Conservation (phyloP, 2,329 filamentous ascomycete species). For the Teratosphaeria destructans region DNA sequence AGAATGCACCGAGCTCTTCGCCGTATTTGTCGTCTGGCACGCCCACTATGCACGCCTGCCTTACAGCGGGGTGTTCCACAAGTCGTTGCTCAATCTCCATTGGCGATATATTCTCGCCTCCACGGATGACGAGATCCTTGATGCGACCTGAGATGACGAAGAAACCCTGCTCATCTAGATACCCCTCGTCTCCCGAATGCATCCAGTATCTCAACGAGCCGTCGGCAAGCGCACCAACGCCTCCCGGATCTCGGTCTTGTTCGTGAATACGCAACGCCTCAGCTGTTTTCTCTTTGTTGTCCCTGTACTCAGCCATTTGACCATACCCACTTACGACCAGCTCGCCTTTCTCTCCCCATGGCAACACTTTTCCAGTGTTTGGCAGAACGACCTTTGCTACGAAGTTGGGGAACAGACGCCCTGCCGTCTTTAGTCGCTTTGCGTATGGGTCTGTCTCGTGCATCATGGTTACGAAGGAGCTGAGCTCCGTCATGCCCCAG, state of each 20-base stretch:
- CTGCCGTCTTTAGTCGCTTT: slow-evolving; percentile 59
- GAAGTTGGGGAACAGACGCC: slow-evolving; percentile 62
- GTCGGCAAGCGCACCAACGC: slow-evolving; percentile 44
- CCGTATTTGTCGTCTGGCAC: slow-evolving; percentile 21
- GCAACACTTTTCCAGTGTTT: slow-evolving; percentile 50
- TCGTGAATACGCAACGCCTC: slow-evolving; percentile 38
- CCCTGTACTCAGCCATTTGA: slow-evolving; percentile 53
- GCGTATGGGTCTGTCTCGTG: slow-evolving; percentile 48
- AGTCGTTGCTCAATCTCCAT: slow-evolving; percentile 20
- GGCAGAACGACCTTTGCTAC: slow-evolving; percentile 68
- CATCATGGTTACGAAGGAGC: slow-evolving; percentile 20
- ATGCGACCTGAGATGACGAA: slow-evolving; percentile 26
- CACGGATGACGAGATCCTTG: slow-evolving; percentile 30
- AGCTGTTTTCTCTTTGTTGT: slow-evolving; percentile 64
- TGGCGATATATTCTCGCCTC: slow-evolving; percentile 56
- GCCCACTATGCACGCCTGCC: slow-evolving; percentile 20
- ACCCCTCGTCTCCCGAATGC: slow-evolving; percentile 51
- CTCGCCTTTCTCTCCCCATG: slow-evolving; percentile 59
- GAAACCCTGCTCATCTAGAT: slow-evolving; percentile 35
- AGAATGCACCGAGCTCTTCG: slow-evolving; percentile 22
- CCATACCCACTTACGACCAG: slow-evolving; percentile 72
- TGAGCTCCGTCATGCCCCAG: slow-evolving; percentile 55
- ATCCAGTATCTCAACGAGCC: slow-evolving; percentile 43
- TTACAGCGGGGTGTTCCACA: slow-evolving; percentile 16
- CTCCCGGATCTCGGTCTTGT: slow-evolving; percentile 30